Conservation (phyloP, 1,139 yeast species). For the Suhomyces bolitotheri region DNA sequence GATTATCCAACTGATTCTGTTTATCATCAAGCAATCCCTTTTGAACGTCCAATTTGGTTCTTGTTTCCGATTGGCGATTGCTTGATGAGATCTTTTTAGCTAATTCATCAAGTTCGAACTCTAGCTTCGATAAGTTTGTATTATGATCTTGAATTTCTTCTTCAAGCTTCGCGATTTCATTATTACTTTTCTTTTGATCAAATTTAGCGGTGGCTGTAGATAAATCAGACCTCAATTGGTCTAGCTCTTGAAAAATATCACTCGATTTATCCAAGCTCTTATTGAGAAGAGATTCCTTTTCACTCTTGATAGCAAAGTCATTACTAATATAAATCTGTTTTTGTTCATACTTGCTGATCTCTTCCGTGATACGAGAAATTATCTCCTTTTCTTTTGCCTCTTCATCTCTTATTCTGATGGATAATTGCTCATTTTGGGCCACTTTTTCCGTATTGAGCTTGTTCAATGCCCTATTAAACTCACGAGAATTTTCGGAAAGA, state of each 20-base stretch:
- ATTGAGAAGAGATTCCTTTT: constrained; percentile 35
- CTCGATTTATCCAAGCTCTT: constrained; percentile 36
- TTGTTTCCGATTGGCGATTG: constrained; percentile 58
- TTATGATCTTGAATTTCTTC: constrained; percentile 38
- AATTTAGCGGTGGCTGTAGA: constrained; percentile 33
- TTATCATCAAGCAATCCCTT: constrained; percentile 17
- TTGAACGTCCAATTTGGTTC: constrained; percentile 16
- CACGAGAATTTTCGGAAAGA: constrained; percentile 1
- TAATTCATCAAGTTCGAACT: constrained; percentile 54
- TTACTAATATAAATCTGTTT: constrained; percentile 36
- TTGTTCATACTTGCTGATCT: constrained; percentile 42
- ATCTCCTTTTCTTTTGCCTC: constrained; percentile 10
- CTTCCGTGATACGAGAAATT: constrained; percentile 10
- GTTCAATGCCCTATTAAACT: not conserved
- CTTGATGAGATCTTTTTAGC: constrained; percentile 51
- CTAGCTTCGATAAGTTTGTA: constrained; percentile 42
- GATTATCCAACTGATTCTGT: constrained; percentile 22
- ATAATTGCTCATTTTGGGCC: constrained; percentile 13
- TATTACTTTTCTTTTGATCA: constrained; percentile 25
- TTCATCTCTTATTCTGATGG: constrained; percentile 11
- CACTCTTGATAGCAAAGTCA: constrained; percentile 32
- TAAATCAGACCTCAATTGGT: constrained; percentile 39
- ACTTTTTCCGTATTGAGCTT: constrained; percentile 15
- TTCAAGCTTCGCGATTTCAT: constrained; percentile 32
- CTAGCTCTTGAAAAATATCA: constrained; percentile 42